Conservation (phyloP, 768 basidiomycete species). For the Agaricus sinodeliciosus region DNA sequence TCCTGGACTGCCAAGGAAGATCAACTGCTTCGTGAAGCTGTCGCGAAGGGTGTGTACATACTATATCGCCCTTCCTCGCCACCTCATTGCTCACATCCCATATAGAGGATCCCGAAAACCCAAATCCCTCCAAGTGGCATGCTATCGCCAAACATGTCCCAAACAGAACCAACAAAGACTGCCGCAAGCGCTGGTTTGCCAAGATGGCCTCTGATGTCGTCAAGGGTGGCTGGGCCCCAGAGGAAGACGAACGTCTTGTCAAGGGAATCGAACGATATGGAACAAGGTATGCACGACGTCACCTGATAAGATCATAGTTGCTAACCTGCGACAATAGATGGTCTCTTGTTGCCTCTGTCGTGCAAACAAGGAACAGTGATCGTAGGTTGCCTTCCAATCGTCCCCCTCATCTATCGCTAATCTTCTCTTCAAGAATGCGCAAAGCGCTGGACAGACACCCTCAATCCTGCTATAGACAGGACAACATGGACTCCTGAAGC, state of each 20-base stretch:
- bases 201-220: constrained; percentile 59
- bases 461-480: constrained; percentile 54
- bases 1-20: constrained; percentile 49
- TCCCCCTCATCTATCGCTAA: constrained; percentile 13
- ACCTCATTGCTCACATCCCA: constrained; percentile 13
- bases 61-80: neutral
- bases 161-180: constrained; percentile 58
- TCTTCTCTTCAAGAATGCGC: constrained; percentile 39
- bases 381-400: constrained; percentile 30
- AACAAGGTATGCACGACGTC: constrained; percentile 33
- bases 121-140: constrained; percentile 57
- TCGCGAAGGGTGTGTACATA: constrained; percentile 32
- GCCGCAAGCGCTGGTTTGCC: constrained; percentile 57
- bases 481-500: constrained; percentile 53
- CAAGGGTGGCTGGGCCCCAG: constrained; percentile 56
- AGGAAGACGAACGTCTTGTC: constrained; percentile 52
- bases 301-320: neutral
- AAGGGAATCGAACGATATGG: constrained; percentile 52
- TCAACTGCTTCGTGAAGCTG: constrained; percentile 45
- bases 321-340: constrained; percentile 28
- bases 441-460: constrained; percentile 56
- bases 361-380: constrained; percentile 51
- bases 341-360: constrained; percentile 52
- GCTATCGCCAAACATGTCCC: constrained; percentile 58
- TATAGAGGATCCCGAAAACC: constrained; percentile 49